Percentiles rank a stretch among this genome's conserved stretches.
Evolutionary conservation across 2,329 filamentous ascomycete species (phyloP).

Genomic region (Chaetomium strumarium): DNA sequence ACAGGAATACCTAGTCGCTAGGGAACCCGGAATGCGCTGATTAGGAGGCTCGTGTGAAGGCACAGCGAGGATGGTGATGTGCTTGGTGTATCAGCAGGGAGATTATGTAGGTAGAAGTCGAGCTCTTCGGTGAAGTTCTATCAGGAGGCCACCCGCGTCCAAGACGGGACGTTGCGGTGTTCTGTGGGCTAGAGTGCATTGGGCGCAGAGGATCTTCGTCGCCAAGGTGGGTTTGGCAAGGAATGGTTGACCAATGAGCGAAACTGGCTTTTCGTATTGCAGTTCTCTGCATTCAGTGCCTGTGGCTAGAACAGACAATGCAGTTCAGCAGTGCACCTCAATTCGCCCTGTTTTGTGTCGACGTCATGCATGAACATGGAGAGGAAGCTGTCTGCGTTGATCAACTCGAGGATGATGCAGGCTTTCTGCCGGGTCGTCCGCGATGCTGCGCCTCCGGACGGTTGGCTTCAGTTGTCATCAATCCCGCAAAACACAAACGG

Average conservation of each 20-base stretch:
- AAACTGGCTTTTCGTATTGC: background rate
- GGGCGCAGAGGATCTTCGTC: background rate
- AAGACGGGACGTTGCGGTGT: too few species aligned
- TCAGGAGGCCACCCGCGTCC: too few species aligned
- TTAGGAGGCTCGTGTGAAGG: too few species aligned
- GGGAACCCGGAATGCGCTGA: too few species aligned
- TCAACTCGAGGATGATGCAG: background rate
- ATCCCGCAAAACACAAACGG: background rate
- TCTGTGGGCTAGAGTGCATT: too few species aligned
- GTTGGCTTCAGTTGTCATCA: background rate
- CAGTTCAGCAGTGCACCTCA: background rate
- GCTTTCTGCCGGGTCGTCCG: background rate
- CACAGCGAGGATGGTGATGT: too few species aligned
- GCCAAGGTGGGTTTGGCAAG: background rate
- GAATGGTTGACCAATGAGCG: too few species aligned
- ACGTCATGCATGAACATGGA: conserved; percentile 10
- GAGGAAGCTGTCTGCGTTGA: background rate
- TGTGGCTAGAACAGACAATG: background rate
- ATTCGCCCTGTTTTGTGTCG: background rate
- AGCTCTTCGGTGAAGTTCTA: too few species aligned
- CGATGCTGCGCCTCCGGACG: conserved; percentile 1
- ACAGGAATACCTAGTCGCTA: too few species aligned
- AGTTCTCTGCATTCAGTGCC: background rate
- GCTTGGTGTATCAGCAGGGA: too few species aligned
- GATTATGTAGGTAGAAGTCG: too few species aligned